Conservation (phyloP, 164 flowering plant species). For the Echeveria elegans region DNA sequence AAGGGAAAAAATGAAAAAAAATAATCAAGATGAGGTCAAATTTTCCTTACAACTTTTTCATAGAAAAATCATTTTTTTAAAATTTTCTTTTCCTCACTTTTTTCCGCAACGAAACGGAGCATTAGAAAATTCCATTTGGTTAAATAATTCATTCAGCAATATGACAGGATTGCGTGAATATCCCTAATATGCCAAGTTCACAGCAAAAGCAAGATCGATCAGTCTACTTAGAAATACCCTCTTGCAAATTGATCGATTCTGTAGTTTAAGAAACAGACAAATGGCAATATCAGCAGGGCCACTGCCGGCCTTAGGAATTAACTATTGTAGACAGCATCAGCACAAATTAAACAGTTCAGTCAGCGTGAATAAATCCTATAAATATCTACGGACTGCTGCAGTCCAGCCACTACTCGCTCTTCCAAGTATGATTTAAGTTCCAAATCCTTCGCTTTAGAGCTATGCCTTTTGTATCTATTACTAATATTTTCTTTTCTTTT, state of each 20-base stretch:
- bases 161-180: too few species aligned
- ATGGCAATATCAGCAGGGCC: slow-evolving; percentile 22
- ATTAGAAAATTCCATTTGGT: too few species aligned
- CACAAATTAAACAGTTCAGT: neutral
- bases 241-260: neutral
- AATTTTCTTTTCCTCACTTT: too few species aligned
- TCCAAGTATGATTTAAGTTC: neutral
- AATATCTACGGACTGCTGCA: neutral
- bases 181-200: too few species aligned
- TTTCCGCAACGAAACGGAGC: too few species aligned
- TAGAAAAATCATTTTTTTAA: too few species aligned
- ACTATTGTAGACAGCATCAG: slow-evolving; percentile 1
- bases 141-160: too few species aligned
- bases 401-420: neutral
- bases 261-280: slow-evolving; percentile 25
- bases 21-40: too few species aligned
- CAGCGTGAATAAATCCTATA: neutral
- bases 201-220: too few species aligned
- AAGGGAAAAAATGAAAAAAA: too few species aligned
- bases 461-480: neutral
- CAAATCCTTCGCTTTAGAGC: neutral
- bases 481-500: neutral
- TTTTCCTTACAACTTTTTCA: too few species aligned
- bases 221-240: too few species aligned
- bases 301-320: slow-evolving; percentile 34